Conservation (phyloP, 805 yeast genomes). For the Cyberlindnera mycetangii region DNA sequence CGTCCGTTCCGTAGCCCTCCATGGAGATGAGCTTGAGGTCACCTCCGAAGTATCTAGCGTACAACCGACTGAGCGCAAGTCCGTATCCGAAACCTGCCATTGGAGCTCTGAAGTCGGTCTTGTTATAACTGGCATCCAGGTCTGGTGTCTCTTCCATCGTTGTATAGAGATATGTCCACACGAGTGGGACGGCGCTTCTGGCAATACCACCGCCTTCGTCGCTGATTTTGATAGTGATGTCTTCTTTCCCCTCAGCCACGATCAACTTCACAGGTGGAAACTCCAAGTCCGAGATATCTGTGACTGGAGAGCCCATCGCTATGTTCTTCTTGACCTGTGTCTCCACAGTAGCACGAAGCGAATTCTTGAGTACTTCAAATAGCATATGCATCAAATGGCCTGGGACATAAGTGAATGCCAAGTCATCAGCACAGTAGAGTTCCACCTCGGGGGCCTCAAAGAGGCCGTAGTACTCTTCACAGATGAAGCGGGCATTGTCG, state of each 20-base stretch:
- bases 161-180: constrained; percentile 90
- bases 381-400: constrained; percentile 91
- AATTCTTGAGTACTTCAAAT: constrained; percentile 83
- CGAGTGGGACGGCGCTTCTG: constrained; percentile 74
- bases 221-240: constrained; percentile 83
- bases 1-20: constrained; percentile 96
- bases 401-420: constrained; percentile 87
- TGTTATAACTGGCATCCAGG: constrained; percentile 39
- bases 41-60: constrained; percentile 89
- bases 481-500: constrained; percentile 85
- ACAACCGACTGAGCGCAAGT: constrained; percentile 77
- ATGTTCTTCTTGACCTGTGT: constrained; percentile 60
- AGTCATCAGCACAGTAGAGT: constrained; percentile 60
- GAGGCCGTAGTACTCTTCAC: constrained; percentile 87
- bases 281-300: constrained; percentile 54
- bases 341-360: constrained; percentile 86
- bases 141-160: constrained; percentile 74
- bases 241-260: constrained; percentile 86
- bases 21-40: constrained; percentile 82
- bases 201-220: constrained; percentile 97
- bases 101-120: constrained; percentile 76
- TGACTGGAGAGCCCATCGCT: constrained; percentile 23
- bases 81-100: constrained; percentile 96
- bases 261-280: constrained; percentile 86
- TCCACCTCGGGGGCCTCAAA: constrained; percentile 84